Evolutionary conservation across 768 basidiomycete genomes (phyloP), one percentile per base, ranked within the genome.

Genomic region (Gyrodon lividus): DNA sequence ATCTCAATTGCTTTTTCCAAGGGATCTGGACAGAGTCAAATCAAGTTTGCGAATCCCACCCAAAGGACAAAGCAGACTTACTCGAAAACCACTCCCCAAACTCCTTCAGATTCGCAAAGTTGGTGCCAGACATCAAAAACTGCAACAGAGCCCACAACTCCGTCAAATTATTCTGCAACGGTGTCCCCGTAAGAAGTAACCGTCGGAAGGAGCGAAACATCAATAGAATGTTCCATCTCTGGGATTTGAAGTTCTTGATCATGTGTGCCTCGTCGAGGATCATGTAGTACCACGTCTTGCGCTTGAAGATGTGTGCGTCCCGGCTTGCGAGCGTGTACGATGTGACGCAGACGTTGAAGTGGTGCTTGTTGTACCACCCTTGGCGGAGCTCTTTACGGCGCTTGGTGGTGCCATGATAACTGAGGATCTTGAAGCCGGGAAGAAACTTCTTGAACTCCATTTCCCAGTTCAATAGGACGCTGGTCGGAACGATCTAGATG

Each of bases 31-130:
- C 8, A 40, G 43, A 16, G 28, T n/a, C 5, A 46, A 39, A 24
- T 16, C 59, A 46, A 56, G 53, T 35, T 26, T 4, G 13, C 46
- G 16, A 55, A 39, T 39, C 17, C 5, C 31, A 31, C 20, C 5
- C 34, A 43, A 13, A 37, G 23, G 43, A 43, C 2, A 9, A 28
- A 45, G 8, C 14, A 43, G 28, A 74, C 91, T 69, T 59, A 95
- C 93, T 96, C 1, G 93, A 91, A 66, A 98, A 97, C 94, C 95
- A 97, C 48, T 94, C 89, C 6, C 83, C 89, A 65, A 98, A 98
- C 67, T 97, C 92, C 64, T 91, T 91, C 53, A 95, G 71, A 61
- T 92, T 90, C 20, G 90, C 95, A 69, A 98, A 97, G 60, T 87
- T 78, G 59, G 88, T 79, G 4, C 88, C 89, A 4, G 89, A 89